Percentiles rank a stretch among this genome's conserved stretches.
Evolutionary conservation across 2,329 filamentous ascomycete genomes (phyloP).

Genomic region (Calonectria crousiana): DNA sequence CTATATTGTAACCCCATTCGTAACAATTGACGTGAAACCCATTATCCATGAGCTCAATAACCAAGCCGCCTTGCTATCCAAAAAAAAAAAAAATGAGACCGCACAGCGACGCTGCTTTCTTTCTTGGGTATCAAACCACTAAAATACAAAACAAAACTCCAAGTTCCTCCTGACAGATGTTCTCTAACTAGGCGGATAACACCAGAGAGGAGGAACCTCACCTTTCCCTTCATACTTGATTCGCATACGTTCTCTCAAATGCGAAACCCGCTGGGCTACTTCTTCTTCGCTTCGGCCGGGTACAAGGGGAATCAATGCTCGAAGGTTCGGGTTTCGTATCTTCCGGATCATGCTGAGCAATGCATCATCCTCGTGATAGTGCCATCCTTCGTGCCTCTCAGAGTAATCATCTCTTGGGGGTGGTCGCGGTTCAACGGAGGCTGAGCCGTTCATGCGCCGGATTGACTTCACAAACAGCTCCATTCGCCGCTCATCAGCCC

Average conservation of each 20-base stretch:
- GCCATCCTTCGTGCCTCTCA: constrained; percentile 41
- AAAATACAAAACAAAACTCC: constrained; percentile 11
- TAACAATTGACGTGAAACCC: neutral
- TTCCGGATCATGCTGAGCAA: constrained; percentile 41
- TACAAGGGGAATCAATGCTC: constrained; percentile 28
- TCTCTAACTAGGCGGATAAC: constrained; percentile 30
- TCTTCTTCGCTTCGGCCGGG: constrained; percentile 33
- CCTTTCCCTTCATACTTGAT: constrained; percentile 33
- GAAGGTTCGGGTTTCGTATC: constrained; percentile 24
- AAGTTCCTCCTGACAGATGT: neutral
- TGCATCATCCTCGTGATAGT: constrained; percentile 42
- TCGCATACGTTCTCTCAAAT: constrained; percentile 37
- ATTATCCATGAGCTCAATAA: neutral
- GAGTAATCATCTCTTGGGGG: constrained; percentile 30
- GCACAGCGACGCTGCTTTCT: neutral
- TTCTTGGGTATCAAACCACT: constrained; percentile 33
- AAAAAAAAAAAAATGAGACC: no score
- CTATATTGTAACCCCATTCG: neutral
- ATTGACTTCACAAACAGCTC: constrained; percentile 28
- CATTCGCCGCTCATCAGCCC: constrained; percentile 13
- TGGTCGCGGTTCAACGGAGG: neutral
- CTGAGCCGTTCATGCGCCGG: constrained; percentile 7
- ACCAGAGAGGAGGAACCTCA: constrained; percentile 42
- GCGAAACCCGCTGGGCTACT: constrained; percentile 33
- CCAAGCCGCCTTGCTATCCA: neutral